A percentile compares a stretch with the other conserved stretches of the same genome.
Conservation (phyloP, 768 basidiomycete species). For the Pisolithus sp. region DNA sequence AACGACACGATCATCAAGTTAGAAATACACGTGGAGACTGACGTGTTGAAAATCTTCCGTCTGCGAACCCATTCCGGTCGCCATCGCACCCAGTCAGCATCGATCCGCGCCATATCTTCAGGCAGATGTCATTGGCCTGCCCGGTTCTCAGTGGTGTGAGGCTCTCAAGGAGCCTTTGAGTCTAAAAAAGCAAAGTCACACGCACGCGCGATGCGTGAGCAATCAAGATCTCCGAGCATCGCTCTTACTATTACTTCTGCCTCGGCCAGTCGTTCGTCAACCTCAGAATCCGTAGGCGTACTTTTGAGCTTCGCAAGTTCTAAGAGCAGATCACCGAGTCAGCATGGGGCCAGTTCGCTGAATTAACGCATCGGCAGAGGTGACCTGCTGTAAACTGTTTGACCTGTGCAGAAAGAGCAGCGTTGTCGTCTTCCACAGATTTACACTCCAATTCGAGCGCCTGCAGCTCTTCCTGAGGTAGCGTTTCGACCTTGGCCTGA, state of each 20-base stretch:
- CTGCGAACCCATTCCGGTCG: constrained; percentile 73
- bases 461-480: constrained; percentile 56
- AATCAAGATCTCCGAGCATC: constrained; percentile 7
- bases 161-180: constrained; percentile 40
- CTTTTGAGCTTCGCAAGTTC: constrained; percentile 60
- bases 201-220: not conserved
- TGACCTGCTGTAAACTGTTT: constrained; percentile 35
- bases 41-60: constrained; percentile 56
- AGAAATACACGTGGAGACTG: constrained; percentile 8
- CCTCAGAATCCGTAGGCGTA: constrained; percentile 64
- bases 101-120: constrained; percentile 62
- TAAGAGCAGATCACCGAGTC: constrained; percentile 25
- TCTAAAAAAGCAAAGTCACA: constrained; percentile 29
- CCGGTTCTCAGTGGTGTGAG: constrained; percentile 65
- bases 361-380: not conserved
- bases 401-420: constrained; percentile 42
- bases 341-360: not conserved
- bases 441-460: constrained; percentile 56
- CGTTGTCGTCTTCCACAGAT: constrained; percentile 54
- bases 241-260: constrained; percentile 46
- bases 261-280: constrained; percentile 49
- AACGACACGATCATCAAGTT: not conserved
- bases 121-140: constrained; percentile 55
- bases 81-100: constrained; percentile 76
- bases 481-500: constrained; percentile 61